Evolutionary conservation across 768 basidiomycete genomes (phyloP), one percentile per base, ranked within the genome.

Genomic region (Suillus lakei): DNA sequence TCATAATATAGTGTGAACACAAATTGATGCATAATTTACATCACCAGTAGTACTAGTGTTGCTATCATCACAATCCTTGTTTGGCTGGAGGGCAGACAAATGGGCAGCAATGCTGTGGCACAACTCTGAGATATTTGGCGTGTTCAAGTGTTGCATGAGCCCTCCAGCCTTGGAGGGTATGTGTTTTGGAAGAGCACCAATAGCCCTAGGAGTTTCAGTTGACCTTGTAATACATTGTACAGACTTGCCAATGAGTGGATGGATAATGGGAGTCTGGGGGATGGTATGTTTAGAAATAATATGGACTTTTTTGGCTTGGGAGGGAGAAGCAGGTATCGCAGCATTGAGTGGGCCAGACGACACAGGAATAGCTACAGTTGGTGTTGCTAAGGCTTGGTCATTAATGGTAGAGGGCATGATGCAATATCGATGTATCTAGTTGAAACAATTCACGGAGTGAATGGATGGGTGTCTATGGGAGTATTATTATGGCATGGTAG

Each of bases 121-220:
- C 0, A 13, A 50, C 48, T 26, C 48, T 50, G 23, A 50, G 23
- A 50, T 50, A 50, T 50, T 50, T 50, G 23, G 13, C 5, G 2
- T 50, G 48, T 15, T 50, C 48, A 50, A 50, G 48, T 50, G 48
- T 26, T 50, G 23, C 48, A 50, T 50, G 48, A 50, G 48, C 48
- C 46, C 48, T 50, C 48, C 23, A 26, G 23, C 48, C 23, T 50
- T 50, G 13, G 23, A 15, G 48, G 48, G 23, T 50, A 50, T 50
- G 13, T 50, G 0, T 44, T 50, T 50, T 26, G 23, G 23, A 50
- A 50, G 48, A 50, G 48, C 48, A 50, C 23, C 48, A 50, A 26
- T 50, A 50, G 48, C 48, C 13, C 48, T 50, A 26, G 48, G 23
- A 15, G 12, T 50, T 26, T 13, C 13, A 7, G 48, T 50, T 50